A percentile compares a stretch with the other conserved stretches of the same genome.
Evolutionary conservation across 257 asterid species (phyloP).

Genomic region (Solanum virginianum): DNA sequence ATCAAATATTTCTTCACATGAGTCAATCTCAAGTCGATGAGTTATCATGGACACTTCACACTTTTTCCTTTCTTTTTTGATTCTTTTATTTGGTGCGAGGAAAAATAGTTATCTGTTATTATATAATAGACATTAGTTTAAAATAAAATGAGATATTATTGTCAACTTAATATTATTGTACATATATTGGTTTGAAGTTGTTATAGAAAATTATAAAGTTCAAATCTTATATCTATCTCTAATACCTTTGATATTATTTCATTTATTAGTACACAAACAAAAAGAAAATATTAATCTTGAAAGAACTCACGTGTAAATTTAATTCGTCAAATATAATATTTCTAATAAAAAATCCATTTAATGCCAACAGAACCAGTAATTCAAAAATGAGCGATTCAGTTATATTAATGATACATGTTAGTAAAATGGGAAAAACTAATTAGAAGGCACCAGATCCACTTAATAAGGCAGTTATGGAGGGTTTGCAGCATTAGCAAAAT

Average conservation of each 20-base stretch:
- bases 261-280: background rate
- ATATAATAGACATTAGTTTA: background rate
- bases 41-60: background rate
- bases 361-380: background rate
- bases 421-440: background rate
- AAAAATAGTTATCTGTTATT: background rate
- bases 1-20: background rate
- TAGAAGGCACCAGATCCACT: background rate
- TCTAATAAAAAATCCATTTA: background rate
- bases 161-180: too few relatives aligned
- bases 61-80: background rate
- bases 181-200: too few relatives aligned
- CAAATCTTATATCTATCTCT: background rate
- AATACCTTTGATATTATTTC: background rate
- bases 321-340: background rate
- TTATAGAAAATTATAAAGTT: background rate
- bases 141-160: background rate
- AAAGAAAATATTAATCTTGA: background rate
- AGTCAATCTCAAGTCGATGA: background rate
- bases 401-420: background rate
- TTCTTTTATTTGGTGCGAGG: background rate
- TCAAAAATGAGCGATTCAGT: background rate
- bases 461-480: background rate
- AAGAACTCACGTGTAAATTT: background rate
- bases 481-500: background rate